phyloP scores from a whole-genome alignment of 768 basidiomycete genomes.

The Pholiota microspora region DNA sequence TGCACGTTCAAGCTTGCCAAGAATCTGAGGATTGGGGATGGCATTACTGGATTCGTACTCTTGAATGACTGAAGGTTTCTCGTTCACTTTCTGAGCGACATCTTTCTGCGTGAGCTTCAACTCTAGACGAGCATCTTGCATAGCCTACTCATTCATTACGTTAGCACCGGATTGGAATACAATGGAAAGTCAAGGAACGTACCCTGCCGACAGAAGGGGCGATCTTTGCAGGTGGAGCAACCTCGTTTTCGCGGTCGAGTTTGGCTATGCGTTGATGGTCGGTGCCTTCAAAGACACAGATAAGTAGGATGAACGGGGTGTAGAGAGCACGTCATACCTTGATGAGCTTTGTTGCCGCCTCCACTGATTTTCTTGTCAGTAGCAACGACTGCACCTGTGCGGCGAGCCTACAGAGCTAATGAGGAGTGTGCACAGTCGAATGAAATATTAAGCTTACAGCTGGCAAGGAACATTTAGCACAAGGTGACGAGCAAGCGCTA shows the following conservation, averaged over 20 bases:
- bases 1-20: slow-evolving; percentile 83
- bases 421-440: slow-evolving; percentile 1
- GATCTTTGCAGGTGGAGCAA: slow-evolving; percentile 87
- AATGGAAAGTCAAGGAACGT: slow-evolving; percentile 10
- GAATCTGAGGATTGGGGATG: slow-evolving; percentile 81
- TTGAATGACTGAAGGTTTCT: slow-evolving; percentile 84
- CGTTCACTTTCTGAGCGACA: slow-evolving; percentile 89
- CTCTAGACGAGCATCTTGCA: slow-evolving; percentile 76
- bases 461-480: slow-evolving; percentile 20
- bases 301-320: neutral
- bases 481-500: neutral
- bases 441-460: slow-evolving; percentile 45
- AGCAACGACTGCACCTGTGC: slow-evolving; percentile 72
- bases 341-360: slow-evolving; percentile 75
- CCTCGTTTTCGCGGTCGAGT: slow-evolving; percentile 93
- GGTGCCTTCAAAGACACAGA: slow-evolving; percentile 50
- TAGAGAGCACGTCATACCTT: slow-evolving; percentile 39
- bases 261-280: slow-evolving; percentile 94
- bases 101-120: slow-evolving; percentile 88
- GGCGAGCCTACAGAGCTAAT: slow-evolving; percentile 54
- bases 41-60: slow-evolving; percentile 91
- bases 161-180: slow-evolving; percentile 10
- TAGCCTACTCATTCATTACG: slow-evolving; percentile 49
- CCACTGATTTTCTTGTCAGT: slow-evolving; percentile 78
- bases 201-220: slow-evolving; percentile 71